Percentiles rank a stretch among this genome's conserved stretches.
Conservation (phyloP, 805 yeast species). For the Saturnispora quitensis region DNA sequence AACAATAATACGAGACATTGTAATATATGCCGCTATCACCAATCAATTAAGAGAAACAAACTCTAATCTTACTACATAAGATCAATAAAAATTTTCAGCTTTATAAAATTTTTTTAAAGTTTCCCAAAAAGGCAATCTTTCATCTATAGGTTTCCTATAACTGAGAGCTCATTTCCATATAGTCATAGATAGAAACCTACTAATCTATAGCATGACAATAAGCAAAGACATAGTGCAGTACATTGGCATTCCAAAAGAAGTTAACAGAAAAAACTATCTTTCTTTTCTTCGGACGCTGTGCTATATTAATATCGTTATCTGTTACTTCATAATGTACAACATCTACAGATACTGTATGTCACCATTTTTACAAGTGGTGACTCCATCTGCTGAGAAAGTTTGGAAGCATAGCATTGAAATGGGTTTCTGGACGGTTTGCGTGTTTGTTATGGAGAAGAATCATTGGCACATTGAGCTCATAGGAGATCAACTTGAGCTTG, state of each 20-base stretch:
- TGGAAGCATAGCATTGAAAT: not conserved
- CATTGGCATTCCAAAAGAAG: not conserved
- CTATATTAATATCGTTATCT: not conserved
- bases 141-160: not conserved
- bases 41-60: not conserved
- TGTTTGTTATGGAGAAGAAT: constrained; percentile 27
- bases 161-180: not conserved
- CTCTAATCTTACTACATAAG: not conserved
- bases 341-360: not conserved
- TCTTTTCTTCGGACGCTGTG: not conserved
- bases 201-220: not conserved
- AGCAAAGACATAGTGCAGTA: not conserved
- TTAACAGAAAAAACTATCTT: not conserved
- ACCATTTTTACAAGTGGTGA: not conserved
- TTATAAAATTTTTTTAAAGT: not conserved
- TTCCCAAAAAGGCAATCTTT: not conserved
- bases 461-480: constrained; percentile 29
- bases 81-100: not conserved
- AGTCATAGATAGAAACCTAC: not conserved
- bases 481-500: constrained; percentile 36
- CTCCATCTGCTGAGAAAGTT: not conserved
- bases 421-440: constrained; percentile 27
- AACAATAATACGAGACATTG: constrained; percentile 80
- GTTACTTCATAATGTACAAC: not conserved
- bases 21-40: not conserved